A percentile compares a stretch with the other conserved stretches of the same genome.
Evolutionary conservation across 2,329 filamentous ascomycete species (phyloP).

Genomic region (Aspergillus udagawae): DNA sequence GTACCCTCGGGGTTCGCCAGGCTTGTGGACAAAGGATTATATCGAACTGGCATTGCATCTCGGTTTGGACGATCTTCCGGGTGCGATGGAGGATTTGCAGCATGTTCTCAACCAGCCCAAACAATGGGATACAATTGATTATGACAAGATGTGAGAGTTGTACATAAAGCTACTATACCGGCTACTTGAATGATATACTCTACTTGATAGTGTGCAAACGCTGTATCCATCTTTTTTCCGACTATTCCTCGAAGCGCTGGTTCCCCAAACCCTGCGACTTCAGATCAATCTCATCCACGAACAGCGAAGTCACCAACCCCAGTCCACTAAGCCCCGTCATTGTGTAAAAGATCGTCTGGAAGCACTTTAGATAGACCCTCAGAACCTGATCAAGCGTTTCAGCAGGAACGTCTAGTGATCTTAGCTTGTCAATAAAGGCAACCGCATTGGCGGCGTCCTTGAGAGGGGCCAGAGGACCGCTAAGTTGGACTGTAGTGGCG

Average conservation of each 20-base stretch:
- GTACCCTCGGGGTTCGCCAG: background rate
- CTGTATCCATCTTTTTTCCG: too few species aligned
- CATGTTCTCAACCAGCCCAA: background rate
- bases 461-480: background rate
- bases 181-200: too few species aligned
- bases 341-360: constrained; percentile 3
- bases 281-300: constrained; percentile 3
- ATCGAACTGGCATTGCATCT: background rate
- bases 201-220: too few species aligned
- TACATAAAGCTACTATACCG: background rate
- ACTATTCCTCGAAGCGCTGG: constrained; percentile 2
- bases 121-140: background rate
- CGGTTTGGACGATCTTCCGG: background rate
- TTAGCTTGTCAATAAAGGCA: background rate
- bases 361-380: constrained; percentile 1
- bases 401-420: background rate
- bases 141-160: background rate
- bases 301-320: constrained; percentile 2
- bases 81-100: background rate
- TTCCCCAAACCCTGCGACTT: constrained; percentile 1
- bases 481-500: background rate
- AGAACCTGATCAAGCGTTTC: background rate
- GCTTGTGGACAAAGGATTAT: background rate
- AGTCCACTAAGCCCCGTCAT: constrained; percentile 3
- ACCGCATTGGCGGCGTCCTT: background rate